Evolutionary conservation across 331 rosid species (phyloP).

Genomic region (Saraca asoca): DNA sequence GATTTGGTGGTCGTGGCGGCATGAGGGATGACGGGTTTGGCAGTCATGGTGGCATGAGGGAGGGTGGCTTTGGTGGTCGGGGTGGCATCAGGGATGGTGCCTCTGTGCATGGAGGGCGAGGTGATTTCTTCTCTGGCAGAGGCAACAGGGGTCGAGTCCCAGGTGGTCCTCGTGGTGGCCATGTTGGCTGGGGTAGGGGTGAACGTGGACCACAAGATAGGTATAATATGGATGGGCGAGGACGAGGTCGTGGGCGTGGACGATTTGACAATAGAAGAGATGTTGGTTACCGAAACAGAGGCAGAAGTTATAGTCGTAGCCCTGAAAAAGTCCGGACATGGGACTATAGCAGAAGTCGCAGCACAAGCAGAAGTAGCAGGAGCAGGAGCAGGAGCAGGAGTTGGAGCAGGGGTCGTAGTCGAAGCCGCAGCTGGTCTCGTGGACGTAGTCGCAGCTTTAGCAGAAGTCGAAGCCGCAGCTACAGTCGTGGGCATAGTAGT

Average conservation of each 20-base stretch:
- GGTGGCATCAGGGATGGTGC: constrained; percentile 69
- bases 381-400: constrained; percentile 61
- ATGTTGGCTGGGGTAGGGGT: constrained; percentile 73
- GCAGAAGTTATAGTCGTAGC: constrained; percentile 83
- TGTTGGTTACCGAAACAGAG: constrained; percentile 58
- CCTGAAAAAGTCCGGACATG: constrained; percentile 89
- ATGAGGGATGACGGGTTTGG: constrained; percentile 51
- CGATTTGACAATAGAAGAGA: constrained; percentile 84
- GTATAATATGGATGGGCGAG: constrained; percentile 64
- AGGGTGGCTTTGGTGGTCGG: constrained; percentile 55
- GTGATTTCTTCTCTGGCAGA: constrained; percentile 75
- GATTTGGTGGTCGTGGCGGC: constrained; percentile 60
- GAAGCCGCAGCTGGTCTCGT: constrained; percentile 61
- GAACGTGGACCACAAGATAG: constrained; percentile 65
- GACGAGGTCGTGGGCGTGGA: constrained; percentile 86
- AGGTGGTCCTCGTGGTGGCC: constrained; percentile 72
- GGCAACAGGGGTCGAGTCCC: constrained; percentile 85
- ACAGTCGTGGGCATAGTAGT: constrained; percentile 35
- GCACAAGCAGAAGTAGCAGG: constrained; percentile 57
- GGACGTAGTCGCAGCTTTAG: constrained; percentile 52
- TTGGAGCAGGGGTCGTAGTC: constrained; percentile 52
- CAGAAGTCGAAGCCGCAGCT: constrained; percentile 42
- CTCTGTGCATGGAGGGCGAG: constrained; percentile 69
- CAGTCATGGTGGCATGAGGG: constrained; percentile 48
- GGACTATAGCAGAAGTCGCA: constrained; percentile 60